These are phyloP conservation scores for Phytophthora foliorum DNA, from an alignment of 352 stramenopile genomes.

Conservation along the genomic window DNA sequence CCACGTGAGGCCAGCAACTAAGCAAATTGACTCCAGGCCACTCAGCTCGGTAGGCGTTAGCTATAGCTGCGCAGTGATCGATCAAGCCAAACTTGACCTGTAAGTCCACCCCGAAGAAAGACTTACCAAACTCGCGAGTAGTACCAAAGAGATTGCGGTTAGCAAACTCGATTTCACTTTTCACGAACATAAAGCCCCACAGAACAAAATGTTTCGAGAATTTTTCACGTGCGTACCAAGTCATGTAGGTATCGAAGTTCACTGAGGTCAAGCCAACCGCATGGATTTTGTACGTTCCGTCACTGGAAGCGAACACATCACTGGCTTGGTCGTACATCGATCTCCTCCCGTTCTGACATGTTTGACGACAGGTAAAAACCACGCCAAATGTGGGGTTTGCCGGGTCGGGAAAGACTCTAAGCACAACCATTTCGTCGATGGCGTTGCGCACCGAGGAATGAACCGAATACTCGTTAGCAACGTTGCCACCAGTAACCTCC, in stretches of 20 bases:
- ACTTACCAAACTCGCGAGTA: background rate
- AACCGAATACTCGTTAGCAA: too few relatives aligned
- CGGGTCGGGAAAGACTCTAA: background rate
- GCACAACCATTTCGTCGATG: background rate
- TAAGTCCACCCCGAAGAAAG: background rate
- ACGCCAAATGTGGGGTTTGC: background rate
- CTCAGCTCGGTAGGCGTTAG: background rate
- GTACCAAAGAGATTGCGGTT: background rate
- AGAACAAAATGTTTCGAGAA: background rate
- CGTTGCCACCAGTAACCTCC: too few relatives aligned
- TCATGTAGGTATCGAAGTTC: constrained; percentile 6
- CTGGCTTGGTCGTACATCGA: background rate
- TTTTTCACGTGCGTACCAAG: background rate
- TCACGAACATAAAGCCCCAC: constrained; percentile 5
- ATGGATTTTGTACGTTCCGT: constrained; percentile 4
- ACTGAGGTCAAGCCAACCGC: background rate
- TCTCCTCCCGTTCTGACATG: background rate
- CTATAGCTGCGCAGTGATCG: background rate
- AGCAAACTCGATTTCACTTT: background rate
- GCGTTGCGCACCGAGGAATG: too few relatives aligned
- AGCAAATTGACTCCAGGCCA: background rate
- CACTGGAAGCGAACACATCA: background rate
- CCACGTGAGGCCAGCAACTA: background rate
- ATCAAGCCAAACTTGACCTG: background rate
- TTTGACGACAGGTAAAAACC: constrained; percentile 1